Evolutionary conservation across 2,329 filamentous ascomycete species (phyloP).

Genomic region (Aspergillus glaucus): DNA sequence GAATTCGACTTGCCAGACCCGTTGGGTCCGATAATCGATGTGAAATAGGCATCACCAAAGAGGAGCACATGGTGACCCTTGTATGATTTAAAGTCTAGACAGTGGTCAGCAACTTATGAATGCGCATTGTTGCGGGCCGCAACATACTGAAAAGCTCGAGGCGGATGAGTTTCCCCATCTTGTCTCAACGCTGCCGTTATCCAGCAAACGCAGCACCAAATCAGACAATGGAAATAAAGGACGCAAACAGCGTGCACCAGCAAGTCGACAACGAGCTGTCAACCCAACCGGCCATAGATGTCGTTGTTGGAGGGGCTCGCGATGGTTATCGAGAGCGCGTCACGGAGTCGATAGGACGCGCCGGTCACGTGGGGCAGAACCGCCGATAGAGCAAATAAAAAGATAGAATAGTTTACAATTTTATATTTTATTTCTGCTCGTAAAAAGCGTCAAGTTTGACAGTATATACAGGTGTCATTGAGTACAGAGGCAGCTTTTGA

Average conservation of each 20-base stretch:
- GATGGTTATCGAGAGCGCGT: slow-evolving; percentile 14
- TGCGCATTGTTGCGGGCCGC: neutral
- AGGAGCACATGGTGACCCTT: slow-evolving; percentile 91
- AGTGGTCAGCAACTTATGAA: slow-evolving; percentile 13
- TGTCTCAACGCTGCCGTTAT: slow-evolving; percentile 34
- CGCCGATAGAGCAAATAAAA: neutral
- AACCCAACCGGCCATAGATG: slow-evolving; percentile 2
- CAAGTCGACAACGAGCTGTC: neutral
- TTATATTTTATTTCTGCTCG: too few relatives aligned
- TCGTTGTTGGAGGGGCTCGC: slow-evolving; percentile 15
- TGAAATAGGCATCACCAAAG: slow-evolving; percentile 97
- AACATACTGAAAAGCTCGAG: slow-evolving; percentile 83
- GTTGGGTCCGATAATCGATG: slow-evolving; percentile 98
- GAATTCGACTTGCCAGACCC: slow-evolving; percentile 98
- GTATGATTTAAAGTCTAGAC: slow-evolving; percentile 95
- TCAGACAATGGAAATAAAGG: slow-evolving; percentile 6
- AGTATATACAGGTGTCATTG: neutral
- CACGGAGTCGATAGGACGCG: slow-evolving; percentile 17
- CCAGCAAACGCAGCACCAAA: slow-evolving; percentile 16
- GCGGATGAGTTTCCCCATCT: slow-evolving; percentile 92
- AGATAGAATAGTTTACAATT: neutral
- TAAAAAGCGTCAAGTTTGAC: too few relatives aligned
- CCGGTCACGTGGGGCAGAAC: slow-evolving; percentile 19
- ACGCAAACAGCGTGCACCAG: slow-evolving; percentile 1
- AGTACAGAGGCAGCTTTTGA: neutral